Base-by-base conservation (phyloP, 495 filamentous ascomycete species). In the Bathelium albidoporum region DNA sequence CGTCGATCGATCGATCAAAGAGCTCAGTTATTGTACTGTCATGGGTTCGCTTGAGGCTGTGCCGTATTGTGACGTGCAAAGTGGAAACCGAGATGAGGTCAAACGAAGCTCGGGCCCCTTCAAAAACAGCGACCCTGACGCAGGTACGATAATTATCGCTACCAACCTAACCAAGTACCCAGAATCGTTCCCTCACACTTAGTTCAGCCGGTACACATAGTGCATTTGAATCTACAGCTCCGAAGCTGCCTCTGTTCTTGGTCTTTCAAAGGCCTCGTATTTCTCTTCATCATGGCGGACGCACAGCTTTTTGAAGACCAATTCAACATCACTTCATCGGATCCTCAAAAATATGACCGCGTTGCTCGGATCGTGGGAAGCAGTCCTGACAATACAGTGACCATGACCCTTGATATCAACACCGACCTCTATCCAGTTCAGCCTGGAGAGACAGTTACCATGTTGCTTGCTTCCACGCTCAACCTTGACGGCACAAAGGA, bases 321-420 rank as follows among this genome's bases (percentile, higher is more conserved):
- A 72, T 97, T 99, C 86, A 85, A 79, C 61, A 81, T 99, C 72
- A 90, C 87, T 61, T 71, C 75, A 52, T 72, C 91, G 74, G 87
- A 92, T 80, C 78, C 83, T 59, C 78, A 86, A 66, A 96, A 97
- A 76, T 99, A 99, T 76, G 94, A 97, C 78, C 90, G 93, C 60
- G 92, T 97, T 43, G 85, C 87, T 49, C 92, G 94, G 67, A 79
- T 97, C 69, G 80, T 74, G 45, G 89, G 83, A 69, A 86, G 79
- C 32, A 91, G 85, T 24, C 80, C 83, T 61, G 87, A 92, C 77
- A 81, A 78, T 65, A 80, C 80, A 63, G 89, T 86, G 34, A 82
- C 81, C 58, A 87, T 99, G 76, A 85, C 82, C 1, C 87, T 99
- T 65, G 94, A 99, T 77, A 84, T 97, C 78, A 97, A 99, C 79